These are phyloP conservation scores for Aristolochia contorta DNA, from an alignment of 164 flowering plant species.

Conservation along the genomic window DNA sequence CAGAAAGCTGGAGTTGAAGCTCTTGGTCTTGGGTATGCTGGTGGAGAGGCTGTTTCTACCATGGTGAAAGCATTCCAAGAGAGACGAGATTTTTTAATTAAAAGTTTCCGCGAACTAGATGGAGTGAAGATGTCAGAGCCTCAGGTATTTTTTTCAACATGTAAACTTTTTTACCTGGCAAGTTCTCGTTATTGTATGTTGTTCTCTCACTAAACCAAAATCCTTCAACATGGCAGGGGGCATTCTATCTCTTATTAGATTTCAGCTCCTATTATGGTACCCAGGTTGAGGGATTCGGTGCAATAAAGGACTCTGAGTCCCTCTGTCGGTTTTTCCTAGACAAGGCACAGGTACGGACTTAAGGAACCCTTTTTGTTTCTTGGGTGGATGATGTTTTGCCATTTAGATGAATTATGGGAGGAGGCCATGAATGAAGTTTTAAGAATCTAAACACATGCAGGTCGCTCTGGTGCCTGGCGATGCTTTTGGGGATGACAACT, in stretches of 20 bases:
- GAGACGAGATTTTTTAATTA: slow-evolving; percentile 70
- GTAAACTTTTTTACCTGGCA: neutral
- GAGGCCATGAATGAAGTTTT: neutral
- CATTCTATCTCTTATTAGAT: slow-evolving; percentile 85
- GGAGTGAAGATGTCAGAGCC: slow-evolving; percentile 88
- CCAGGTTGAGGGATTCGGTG: slow-evolving; percentile 75
- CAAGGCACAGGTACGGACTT: slow-evolving; percentile 68
- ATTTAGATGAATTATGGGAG: no score
- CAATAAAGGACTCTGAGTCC: slow-evolving; percentile 64
- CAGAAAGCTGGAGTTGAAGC: slow-evolving; percentile 97
- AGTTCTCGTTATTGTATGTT: neutral
- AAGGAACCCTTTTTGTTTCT: no score
- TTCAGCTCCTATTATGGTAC: slow-evolving; percentile 79
- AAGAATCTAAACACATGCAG: slow-evolving; percentile 25
- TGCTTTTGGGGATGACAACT: slow-evolving; percentile 90
- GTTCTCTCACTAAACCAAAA: neutral
- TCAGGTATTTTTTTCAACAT: slow-evolving; percentile 36
- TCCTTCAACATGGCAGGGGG: slow-evolving; percentile 58
- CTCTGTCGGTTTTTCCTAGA: slow-evolving; percentile 81
- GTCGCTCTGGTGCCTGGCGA: slow-evolving; percentile 96
- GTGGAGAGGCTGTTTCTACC: slow-evolving; percentile 70
- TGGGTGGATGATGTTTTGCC: no score
- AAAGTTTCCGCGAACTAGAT: slow-evolving; percentile 54
- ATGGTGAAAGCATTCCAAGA: slow-evolving; percentile 91
- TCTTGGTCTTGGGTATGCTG: slow-evolving; percentile 80